Conservation (phyloP, 805 yeast genomes). For the Lachancea fermentati region DNA sequence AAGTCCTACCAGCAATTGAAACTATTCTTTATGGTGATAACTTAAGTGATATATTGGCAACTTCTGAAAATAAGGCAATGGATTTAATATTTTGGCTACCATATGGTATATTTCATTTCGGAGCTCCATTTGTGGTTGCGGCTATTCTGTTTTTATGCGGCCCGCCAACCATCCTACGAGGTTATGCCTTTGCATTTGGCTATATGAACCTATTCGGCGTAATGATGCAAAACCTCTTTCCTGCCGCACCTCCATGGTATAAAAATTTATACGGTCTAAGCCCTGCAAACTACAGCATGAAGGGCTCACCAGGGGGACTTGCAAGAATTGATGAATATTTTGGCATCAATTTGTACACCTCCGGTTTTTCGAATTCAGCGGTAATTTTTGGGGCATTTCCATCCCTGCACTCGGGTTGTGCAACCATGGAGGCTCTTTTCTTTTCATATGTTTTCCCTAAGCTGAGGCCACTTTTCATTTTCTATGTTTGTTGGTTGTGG, state of each 20-base stretch:
- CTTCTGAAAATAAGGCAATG: conserved; percentile 54
- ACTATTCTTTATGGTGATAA: conserved; percentile 90
- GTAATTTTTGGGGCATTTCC: conserved; percentile 90
- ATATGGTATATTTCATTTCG: conserved; percentile 84
- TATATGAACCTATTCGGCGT: conserved; percentile 90
- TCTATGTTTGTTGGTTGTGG: conserved; percentile 92
- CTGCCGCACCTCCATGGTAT: conserved; percentile 99
- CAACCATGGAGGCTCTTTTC: conserved; percentile 89
- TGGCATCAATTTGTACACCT: conserved; percentile 77
- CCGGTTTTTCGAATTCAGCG: conserved; percentile 79
- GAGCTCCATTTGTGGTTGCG: conserved; percentile 86
- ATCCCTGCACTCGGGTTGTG: conserved; percentile 88
- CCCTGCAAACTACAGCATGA: conserved; percentile 88
- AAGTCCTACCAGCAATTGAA: conserved; percentile 85
- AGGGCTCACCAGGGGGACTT: conserved; percentile 93
- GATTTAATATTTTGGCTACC: conserved; percentile 95
- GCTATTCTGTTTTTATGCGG: conserved; percentile 74
- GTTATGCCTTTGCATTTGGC: conserved; percentile 91
- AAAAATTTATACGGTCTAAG: conserved; percentile 74
- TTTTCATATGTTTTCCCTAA: conserved; percentile 77
- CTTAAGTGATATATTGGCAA: conserved; percentile 74
- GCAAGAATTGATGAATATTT: conserved; percentile 77
- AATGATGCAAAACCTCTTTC: conserved; percentile 70
- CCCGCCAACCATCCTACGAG: conserved; percentile 80
- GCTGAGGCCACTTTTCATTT: conserved; percentile 55